Percentiles rank a stretch among this genome's conserved stretches.
phyloP scores from a whole-genome alignment of 306 rosid species.

The Sphenostylis stenocarpa region DNA sequence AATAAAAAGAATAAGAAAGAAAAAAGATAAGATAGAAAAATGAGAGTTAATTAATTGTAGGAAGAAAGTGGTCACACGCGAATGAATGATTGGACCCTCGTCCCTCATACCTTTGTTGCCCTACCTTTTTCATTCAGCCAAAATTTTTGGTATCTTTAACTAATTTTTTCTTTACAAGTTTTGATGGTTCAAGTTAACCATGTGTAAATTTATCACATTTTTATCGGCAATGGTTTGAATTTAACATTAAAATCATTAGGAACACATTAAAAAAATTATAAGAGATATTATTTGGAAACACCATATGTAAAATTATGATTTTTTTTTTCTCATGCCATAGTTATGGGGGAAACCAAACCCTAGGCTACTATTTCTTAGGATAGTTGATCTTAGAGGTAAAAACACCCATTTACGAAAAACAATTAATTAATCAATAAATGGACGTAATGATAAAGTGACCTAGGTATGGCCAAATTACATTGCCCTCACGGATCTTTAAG shows the following conservation, averaged over 20 bases:
- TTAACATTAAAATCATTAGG: too few species aligned
- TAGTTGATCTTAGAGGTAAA: neutral
- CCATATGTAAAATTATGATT: neutral
- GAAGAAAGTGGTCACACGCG: constrained; percentile 48
- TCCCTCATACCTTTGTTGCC: constrained; percentile 25
- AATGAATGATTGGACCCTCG: constrained; percentile 41
- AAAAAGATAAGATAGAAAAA: constrained; percentile 64
- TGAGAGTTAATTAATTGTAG: constrained; percentile 58
- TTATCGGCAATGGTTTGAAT: too few species aligned
- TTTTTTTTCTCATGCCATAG: constrained; percentile 6
- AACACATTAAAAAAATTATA: too few species aligned
- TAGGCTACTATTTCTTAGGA: neutral
- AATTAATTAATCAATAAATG: neutral
- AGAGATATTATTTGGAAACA: neutral
- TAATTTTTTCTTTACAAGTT: neutral
- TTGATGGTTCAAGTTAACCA: neutral
- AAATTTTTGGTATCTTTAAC: neutral
- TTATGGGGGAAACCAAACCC: constrained; percentile 31
- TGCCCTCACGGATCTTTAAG: constrained; percentile 10
- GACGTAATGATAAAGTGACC: constrained; percentile 15
- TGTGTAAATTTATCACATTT: neutral
- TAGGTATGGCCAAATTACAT: constrained; percentile 22
- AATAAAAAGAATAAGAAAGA: constrained; percentile 9
- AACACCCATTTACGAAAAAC: neutral
- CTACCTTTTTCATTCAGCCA: neutral